Evolutionary conservation across 768 basidiomycete genomes (phyloP).

Genomic region (Mycena filopes): DNA sequence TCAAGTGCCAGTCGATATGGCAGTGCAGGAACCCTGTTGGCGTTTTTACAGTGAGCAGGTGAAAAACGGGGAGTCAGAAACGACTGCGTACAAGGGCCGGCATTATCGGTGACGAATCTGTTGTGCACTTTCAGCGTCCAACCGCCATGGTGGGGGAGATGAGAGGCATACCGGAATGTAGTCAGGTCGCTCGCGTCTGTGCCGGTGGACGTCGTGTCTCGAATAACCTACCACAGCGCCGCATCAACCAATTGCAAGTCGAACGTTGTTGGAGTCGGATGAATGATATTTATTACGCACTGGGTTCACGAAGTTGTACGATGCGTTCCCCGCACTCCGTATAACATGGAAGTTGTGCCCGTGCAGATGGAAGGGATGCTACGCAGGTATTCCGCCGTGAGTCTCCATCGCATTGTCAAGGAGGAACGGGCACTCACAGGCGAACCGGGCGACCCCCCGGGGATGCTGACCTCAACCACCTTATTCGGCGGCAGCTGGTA

Average conservation of each 20-base stretch:
- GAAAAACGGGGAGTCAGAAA: slow-evolving; percentile 48
- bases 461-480: slow-evolving; percentile 48
- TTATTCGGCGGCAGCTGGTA: slow-evolving; percentile 45
- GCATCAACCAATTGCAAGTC: too few species aligned
- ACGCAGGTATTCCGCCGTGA: background rate
- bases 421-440: slow-evolving; percentile 38
- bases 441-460: slow-evolving; percentile 32
- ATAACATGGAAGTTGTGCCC: slow-evolving; percentile 52
- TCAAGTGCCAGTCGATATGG: slow-evolving; percentile 52
- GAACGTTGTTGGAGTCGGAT: too few species aligned
- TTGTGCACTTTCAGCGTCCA: too few species aligned
- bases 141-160: background rate
- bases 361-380: slow-evolving; percentile 47
- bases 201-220: slow-evolving; percentile 62
- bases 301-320: slow-evolving; percentile 58
- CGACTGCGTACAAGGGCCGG: slow-evolving; percentile 37
- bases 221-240: slow-evolving; percentile 36
- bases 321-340: slow-evolving; percentile 42
- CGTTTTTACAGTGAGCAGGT: too few species aligned
- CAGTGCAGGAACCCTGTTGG: slow-evolving; percentile 42
- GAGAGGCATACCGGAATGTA: slow-evolving; percentile 48
- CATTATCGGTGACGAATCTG: slow-evolving; percentile 47
- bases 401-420: too few species aligned
- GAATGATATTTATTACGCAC: slow-evolving; percentile 5
- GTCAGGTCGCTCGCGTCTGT: slow-evolving; percentile 34